A percentile compares a stretch with the other conserved stretches of the same genome.
Evolutionary conservation across 2,329 filamentous ascomycete species (phyloP).

Genomic region (Drechslerella stenobrocha): DNA sequence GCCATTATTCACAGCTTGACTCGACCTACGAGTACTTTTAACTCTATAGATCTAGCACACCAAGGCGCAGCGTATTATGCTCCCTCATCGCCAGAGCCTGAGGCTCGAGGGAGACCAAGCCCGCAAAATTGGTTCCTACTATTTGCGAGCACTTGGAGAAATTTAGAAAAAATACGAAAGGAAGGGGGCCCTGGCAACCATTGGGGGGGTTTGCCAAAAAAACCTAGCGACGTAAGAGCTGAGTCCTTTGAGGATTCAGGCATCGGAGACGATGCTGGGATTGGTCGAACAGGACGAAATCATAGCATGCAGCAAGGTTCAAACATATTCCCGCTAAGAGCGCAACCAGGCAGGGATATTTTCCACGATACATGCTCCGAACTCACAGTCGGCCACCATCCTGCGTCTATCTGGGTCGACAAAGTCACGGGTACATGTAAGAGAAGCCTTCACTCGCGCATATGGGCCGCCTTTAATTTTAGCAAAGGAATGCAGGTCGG

Average conservation of each 20-base stretch:
- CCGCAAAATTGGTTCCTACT: conserved; percentile 13
- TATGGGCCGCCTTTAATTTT: conserved; percentile 37
- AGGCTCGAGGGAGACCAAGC: conserved; percentile 24
- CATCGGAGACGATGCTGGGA: conserved; percentile 17
- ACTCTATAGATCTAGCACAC: too few species aligned
- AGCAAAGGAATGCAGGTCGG: conserved; percentile 28
- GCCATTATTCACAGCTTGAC: too few species aligned
- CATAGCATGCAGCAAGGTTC: conserved; percentile 31
- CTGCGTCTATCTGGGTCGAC: conserved; percentile 35
- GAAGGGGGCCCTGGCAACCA: conserved; percentile 22
- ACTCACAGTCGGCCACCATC: conserved; percentile 12
- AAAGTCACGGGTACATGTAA: conserved; percentile 45
- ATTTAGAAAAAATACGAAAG: conserved; percentile 6
- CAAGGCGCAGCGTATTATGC: conserved; percentile 38
- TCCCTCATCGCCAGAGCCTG: conserved; percentile 11
- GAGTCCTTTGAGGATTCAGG: conserved; percentile 33
- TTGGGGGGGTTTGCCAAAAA: conserved; percentile 42
- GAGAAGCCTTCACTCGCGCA: conserved; percentile 36
- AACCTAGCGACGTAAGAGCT: conserved; percentile 18
- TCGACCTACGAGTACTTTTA: too few species aligned
- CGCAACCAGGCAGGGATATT: conserved; percentile 44
- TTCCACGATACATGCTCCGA: conserved; percentile 21
- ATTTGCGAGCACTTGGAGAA: conserved; percentile 17
- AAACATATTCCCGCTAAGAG: conserved; percentile 45
- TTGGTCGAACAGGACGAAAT: conserved; percentile 37